phyloP scores from a whole-genome alignment of 2,329 filamentous ascomycete species.

The Stagonosporopsis vannaccii region DNA sequence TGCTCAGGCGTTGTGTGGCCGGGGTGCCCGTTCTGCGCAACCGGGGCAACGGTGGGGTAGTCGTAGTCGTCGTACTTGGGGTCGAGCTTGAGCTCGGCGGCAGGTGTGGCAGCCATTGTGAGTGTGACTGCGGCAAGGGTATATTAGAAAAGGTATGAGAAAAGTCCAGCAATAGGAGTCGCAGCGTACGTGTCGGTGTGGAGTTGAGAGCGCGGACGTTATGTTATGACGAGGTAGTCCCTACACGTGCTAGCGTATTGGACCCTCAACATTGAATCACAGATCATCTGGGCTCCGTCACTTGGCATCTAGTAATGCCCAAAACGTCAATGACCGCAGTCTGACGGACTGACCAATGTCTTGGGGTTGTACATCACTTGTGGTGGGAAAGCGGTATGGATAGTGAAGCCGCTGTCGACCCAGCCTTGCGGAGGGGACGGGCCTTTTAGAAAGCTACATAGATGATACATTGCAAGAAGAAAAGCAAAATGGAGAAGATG shows the following conservation, averaged over 20 bases:
- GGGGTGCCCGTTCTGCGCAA: conserved; percentile 77
- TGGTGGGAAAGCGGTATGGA: conserved; percentile 13
- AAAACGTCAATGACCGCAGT: conserved; percentile 23
- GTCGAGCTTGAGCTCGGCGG: conserved; percentile 63
- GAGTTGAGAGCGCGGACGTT: conserved; percentile 27
- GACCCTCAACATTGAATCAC: conserved; percentile 14
- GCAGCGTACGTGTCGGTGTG: conserved; percentile 19
- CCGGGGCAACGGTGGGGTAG: conserved; percentile 80
- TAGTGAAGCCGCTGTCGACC: conserved; percentile 29
- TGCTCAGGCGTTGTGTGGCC: conserved; percentile 86
- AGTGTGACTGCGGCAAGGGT: conserved; percentile 11
- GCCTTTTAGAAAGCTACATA: conserved; percentile 42
- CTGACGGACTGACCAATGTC: conserved; percentile 8
- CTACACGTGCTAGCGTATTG: conserved; percentile 35
- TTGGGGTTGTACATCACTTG: not conserved
- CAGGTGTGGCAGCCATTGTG: conserved; percentile 43
- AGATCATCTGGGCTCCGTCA: conserved; percentile 10
- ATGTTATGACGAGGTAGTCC: conserved; percentile 40
- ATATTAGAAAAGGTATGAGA: conserved; percentile 7
- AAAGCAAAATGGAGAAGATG: conserved; percentile 23
- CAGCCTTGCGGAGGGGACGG: conserved; percentile 27
- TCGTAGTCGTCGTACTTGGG: conserved; percentile 97
- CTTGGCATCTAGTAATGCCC: conserved; percentile 14
- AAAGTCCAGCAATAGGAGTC: conserved; percentile 20
- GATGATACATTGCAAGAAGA: conserved; percentile 39